Base-by-base conservation (phyloP, 1,284 basidiomycete genomes). In the Afroboletus lepidellus region DNA sequence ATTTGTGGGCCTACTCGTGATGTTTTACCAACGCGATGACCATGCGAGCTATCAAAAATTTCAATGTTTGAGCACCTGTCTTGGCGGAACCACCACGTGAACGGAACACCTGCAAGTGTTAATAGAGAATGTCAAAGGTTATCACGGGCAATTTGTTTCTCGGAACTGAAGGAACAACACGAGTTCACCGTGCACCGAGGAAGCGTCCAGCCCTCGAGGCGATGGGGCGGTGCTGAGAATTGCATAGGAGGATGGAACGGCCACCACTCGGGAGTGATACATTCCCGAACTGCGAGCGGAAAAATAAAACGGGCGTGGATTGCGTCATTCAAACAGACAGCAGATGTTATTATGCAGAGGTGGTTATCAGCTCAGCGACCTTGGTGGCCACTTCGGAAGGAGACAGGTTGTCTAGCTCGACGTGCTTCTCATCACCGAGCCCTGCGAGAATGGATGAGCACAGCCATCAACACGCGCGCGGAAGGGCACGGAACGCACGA, bases 381-480 rank as follows among this genome's bases (percentile, higher is more conserved):
- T 81, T 85, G 48, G 79, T 73, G 65, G 86, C 81, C 45, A 90
- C 90, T 60, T 92, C 87, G 39, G 79, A 72, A 29, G 81, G 78
- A 20, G 85, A 81, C 30, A 93, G 80, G 57, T 89, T 84, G 60
- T 92, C 91, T 48, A 95, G 74, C 62, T 87, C 84, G 50, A 91
- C 83, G 65, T 91, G 85, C 65, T 80, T 86, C 73, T 92, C 91
- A 25, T 85, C 77, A 43, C 91, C 90, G 50, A 78, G 81, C 69
- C 92, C 90, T 90, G 46, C 50, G 53, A 34, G 48, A 37, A 50
- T 29, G 30, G 32, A 24, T 39, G 23, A 57, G 51, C 46, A 58
- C 53, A 57, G 57, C 56, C 58, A 51, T 47, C 29, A 21, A 48
- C 41, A 42, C 34, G 39, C 29, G 32, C 24, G 13, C 46, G 48